A percentile compares a stretch with the other conserved stretches of the same genome.
Evolutionary conservation across 2,329 filamentous ascomycete species (phyloP).

Genomic region (Alternaria consortialis): DNA sequence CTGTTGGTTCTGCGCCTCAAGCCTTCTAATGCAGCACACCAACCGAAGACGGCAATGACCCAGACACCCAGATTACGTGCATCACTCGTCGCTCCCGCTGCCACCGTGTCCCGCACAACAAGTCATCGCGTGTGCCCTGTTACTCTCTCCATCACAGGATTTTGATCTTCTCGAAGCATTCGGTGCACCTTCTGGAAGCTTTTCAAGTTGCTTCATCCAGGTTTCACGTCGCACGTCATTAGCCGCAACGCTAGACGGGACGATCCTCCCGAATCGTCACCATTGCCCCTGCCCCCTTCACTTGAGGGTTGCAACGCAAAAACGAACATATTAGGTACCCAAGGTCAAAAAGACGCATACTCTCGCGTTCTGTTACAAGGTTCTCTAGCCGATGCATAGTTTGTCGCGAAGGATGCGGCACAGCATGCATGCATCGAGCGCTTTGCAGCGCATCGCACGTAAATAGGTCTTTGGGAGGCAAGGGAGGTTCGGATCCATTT

Average conservation of each 20-base stretch:
- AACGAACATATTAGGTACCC: not conserved
- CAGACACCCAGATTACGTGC: constrained; percentile 21
- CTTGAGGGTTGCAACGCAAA: not conserved
- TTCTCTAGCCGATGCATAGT: not conserved
- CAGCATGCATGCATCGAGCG: constrained; percentile 1
- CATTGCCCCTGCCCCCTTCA: constrained; percentile 17
- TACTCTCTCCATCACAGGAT: not conserved
- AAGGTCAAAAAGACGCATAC: not conserved
- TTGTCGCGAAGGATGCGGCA: not conserved
- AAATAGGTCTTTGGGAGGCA: not conserved
- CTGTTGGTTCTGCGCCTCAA: constrained; percentile 1
- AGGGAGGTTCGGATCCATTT: not conserved
- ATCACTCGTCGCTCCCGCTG: constrained; percentile 11
- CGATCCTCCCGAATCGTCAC: constrained; percentile 27
- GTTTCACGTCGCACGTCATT: constrained; percentile 39
- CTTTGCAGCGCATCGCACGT: not conserved
- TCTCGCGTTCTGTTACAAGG: not conserved
- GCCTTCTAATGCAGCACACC: constrained; percentile 25
- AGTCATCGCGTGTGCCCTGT: not conserved
- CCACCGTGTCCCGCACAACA: not conserved
- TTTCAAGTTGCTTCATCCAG: constrained; percentile 29
- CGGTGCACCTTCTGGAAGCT: constrained; percentile 19
- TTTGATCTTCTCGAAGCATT: not conserved
- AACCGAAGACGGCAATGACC: constrained; percentile 28
- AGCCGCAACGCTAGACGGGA: constrained; percentile 28